phyloP scores from a whole-genome alignment of 2,329 filamentous ascomycete species.

The Neofusicoccum umdonicola region DNA sequence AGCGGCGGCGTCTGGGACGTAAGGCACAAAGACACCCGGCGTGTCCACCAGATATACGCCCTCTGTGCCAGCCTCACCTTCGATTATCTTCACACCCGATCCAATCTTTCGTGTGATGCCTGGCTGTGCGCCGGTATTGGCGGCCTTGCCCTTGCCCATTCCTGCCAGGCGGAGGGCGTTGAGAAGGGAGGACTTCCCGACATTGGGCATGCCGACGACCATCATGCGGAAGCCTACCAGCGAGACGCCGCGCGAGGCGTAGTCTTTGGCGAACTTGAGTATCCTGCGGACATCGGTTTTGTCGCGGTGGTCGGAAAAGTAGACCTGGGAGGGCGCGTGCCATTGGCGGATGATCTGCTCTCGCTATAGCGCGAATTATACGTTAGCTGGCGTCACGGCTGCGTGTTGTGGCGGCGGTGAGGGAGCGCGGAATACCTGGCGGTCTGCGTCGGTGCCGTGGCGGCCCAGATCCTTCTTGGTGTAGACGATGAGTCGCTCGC shows the following conservation, averaged over 20 bases:
- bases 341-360: conserved; percentile 54
- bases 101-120: conserved; percentile 86
- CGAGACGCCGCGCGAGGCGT: conserved; percentile 48
- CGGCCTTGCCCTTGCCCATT: conserved; percentile 66
- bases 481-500: conserved; percentile 79
- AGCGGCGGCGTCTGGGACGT: conserved; percentile 75
- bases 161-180: conserved; percentile 76
- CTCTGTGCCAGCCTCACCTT: conserved; percentile 39
- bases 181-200: conserved; percentile 92
- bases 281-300: conserved; percentile 45
- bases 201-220: conserved; percentile 96
- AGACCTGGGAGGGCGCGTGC: conserved; percentile 51
- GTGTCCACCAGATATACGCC: conserved; percentile 83
- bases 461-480: conserved; percentile 80
- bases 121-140: conserved; percentile 79
- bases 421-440: neutral
- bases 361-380: conserved; percentile 32
- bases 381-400: neutral
- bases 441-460: conserved; percentile 31
- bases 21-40: conserved; percentile 92
- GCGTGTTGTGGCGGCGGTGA: neutral
- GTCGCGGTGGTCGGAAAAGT: conserved; percentile 53
- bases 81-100: conserved; percentile 77
- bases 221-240: conserved; percentile 82
- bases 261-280: conserved; percentile 51